Conservation (phyloP, 805 yeast species). For the Myxozyma sirexii region DNA sequence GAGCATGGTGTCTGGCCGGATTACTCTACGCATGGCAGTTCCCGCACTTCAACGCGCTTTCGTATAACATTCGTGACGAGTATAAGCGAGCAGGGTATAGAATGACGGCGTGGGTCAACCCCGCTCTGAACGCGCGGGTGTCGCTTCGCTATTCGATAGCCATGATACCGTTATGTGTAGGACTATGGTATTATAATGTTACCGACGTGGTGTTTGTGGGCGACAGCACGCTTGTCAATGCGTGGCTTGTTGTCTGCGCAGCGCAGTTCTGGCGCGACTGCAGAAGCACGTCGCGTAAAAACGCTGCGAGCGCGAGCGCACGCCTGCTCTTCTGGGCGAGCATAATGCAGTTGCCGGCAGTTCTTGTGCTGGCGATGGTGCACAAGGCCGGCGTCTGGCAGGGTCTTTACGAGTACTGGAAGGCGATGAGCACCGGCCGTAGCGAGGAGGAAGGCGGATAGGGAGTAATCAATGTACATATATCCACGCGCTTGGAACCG, state of each 20-base stretch:
- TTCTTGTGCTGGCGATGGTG: slow-evolving; percentile 85
- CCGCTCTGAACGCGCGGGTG: slow-evolving; percentile 88
- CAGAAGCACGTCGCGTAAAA: slow-evolving; percentile 34
- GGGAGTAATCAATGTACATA: background rate
- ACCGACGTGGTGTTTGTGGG: slow-evolving; percentile 78
- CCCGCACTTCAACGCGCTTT: slow-evolving; percentile 92
- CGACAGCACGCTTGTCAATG: slow-evolving; percentile 83
- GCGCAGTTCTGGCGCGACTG: slow-evolving; percentile 82
- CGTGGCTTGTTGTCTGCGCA: slow-evolving; percentile 82
- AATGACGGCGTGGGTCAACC: slow-evolving; percentile 95
- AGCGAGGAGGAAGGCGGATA: background rate
- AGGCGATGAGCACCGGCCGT: background rate
- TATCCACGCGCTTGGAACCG: no score
- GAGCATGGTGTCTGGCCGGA: slow-evolving; percentile 92
- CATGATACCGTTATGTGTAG: slow-evolving; percentile 92
- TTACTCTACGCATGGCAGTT: slow-evolving; percentile 96
- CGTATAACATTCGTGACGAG: slow-evolving; percentile 85
- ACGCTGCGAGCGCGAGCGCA: slow-evolving; percentile 59
- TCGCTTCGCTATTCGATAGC: slow-evolving; percentile 85
- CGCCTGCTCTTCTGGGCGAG: slow-evolving; percentile 90
- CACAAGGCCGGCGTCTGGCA: slow-evolving; percentile 98
- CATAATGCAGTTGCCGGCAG: slow-evolving; percentile 90
- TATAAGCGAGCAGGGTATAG: slow-evolving; percentile 92
- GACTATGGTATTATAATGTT: slow-evolving; percentile 72
- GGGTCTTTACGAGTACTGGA: slow-evolving; percentile 49